phyloP scores from a whole-genome alignment of 2,329 filamentous ascomycete genomes.

The Sporothrix pallida region DNA sequence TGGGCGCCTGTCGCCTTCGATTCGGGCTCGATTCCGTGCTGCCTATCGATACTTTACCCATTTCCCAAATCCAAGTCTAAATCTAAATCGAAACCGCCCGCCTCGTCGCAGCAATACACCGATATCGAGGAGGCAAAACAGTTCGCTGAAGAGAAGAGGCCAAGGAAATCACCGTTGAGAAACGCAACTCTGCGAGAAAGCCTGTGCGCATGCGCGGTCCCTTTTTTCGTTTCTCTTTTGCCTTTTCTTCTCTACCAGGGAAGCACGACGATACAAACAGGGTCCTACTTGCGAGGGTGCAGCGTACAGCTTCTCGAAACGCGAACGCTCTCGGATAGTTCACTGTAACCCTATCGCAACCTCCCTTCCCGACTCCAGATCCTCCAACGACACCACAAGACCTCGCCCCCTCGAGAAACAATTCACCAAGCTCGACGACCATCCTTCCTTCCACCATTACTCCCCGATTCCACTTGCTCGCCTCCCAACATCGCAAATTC shows the following conservation, averaged over 20 bases:
- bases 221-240: not conserved
- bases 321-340: not conserved
- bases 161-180: not conserved
- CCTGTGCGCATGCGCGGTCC: not conserved
- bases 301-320: not conserved
- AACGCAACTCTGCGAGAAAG: not conserved
- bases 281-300: no score
- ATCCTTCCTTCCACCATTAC: not conserved
- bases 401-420: not conserved
- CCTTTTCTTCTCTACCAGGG: not conserved
- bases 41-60: slow-evolving; percentile 5
- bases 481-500: not conserved
- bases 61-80: not conserved
- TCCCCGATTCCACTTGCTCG: not conserved
- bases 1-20: not conserved
- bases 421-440: not conserved
- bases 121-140: slow-evolving; percentile 8
- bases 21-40: not conserved
- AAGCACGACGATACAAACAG: not conserved
- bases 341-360: not conserved
- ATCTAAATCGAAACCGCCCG: not conserved
- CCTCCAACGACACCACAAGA: not conserved
- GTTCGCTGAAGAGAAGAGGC: not conserved
- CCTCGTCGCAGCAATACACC: not conserved
- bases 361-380: not conserved